Evolutionary conservation across 441 rosid genomes (phyloP), one percentile per base, ranked within the genome.

Genomic region (Pelargonium cotyledonis): DNA sequence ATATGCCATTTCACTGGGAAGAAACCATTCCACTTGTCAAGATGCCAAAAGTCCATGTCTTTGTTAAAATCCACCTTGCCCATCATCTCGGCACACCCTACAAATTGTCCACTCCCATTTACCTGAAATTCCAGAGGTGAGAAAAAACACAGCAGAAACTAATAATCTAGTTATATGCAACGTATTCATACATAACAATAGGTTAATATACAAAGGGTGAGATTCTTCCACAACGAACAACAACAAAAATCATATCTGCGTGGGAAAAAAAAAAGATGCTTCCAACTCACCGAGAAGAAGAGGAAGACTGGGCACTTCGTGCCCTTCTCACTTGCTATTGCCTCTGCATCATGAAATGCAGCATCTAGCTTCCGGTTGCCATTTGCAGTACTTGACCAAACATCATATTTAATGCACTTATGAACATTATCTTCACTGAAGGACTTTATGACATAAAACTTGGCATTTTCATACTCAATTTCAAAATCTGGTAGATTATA

Each of bases 41-140:
- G 78, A 62, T 85, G 86, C 92, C 88, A 87, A 72, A 83, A 87
- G 67, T 84, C 85, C 79, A 87, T 75, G 46, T 83, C 85, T 71
- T 82, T 84, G 18, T 84, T 70, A 51, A 83, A 82, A 78, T 87
- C 88, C 19, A 87, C 88, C 65, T 77, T 69, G 49, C 89, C 88
- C n/a, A 76, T 74, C 92, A 87, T 87, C 81, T 87, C 88, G 26
- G 89, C 92, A 71, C 82, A 69, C 38, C 92, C 92, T 65, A 87
- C 85, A 69, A 85, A 87, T 68, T 87, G 88, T 57, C 89, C 86
- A 74, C 89, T 87, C 21, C 84, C 83, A 67, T 87, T 87, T 53
- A 87, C 92, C 89, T 87, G 76, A 70, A 72, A 49, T 67, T 65
- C 40, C 2, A 19, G 21, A 19, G 43, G 60, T 29, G 23, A 66